phyloP scores from a whole-genome alignment of 306 rosid genomes.

The Castanopsis chinensis region DNA sequence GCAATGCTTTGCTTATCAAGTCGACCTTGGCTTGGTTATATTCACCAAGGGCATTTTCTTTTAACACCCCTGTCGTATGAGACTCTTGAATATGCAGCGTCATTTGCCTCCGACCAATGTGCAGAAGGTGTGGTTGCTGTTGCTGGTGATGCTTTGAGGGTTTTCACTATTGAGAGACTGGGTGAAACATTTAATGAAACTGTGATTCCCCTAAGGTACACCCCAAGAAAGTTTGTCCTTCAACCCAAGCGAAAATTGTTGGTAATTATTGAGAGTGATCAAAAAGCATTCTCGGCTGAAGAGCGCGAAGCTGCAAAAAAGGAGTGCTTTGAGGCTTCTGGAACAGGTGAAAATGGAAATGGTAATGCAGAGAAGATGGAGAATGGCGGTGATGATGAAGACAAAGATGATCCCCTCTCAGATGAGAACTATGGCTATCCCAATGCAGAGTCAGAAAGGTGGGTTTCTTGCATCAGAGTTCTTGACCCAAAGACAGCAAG shows the following conservation, averaged over 20 bases:
- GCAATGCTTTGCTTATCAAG: constrained; percentile 96
- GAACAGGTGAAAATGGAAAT: constrained; percentile 71
- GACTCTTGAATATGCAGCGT: constrained; percentile 89
- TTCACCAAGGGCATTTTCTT: constrained; percentile 95
- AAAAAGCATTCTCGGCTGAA: constrained; percentile 86
- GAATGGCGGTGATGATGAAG: constrained; percentile 94
- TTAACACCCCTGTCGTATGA: constrained; percentile 96
- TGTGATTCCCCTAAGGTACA: constrained; percentile 93
- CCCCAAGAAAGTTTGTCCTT: constrained; percentile 92
- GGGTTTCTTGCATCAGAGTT: constrained; percentile 98
- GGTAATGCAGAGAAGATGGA: constrained; percentile 83
- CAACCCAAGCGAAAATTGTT: constrained; percentile 77
- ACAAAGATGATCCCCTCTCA: constrained; percentile 68
- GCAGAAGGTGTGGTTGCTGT: constrained; percentile 95
- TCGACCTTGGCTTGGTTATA: constrained; percentile 98
- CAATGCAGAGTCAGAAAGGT: constrained; percentile 80
- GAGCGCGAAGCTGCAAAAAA: constrained; percentile 93
- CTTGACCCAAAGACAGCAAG: constrained; percentile 82
- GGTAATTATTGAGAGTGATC: constrained; percentile 93
- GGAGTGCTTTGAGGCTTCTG: constrained; percentile 80
- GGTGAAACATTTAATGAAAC: constrained; percentile 98
- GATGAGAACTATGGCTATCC: constrained; percentile 98
- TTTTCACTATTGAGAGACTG: constrained; percentile 87
- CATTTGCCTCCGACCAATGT: constrained; percentile 95
- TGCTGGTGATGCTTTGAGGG: constrained; percentile 86